A percentile compares a stretch with the other conserved stretches of the same genome.
Evolutionary conservation across 768 basidiomycete genomes (phyloP).

Genomic region (Asterophora lycoperdoides): DNA sequence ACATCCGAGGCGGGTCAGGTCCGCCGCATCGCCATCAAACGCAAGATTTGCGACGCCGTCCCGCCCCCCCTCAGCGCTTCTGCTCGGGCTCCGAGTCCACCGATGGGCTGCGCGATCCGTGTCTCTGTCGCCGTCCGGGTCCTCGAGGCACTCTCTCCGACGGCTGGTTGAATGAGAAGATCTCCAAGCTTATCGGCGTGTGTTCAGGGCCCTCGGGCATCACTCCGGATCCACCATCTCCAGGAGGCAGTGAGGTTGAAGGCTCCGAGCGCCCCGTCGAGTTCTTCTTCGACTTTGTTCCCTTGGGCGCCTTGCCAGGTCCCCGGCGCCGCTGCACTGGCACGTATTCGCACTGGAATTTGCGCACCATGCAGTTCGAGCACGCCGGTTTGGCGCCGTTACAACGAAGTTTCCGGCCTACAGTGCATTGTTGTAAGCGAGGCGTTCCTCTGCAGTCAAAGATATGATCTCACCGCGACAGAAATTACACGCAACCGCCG

Average conservation of each 20-base stretch:
- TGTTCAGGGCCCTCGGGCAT: slow-evolving; percentile 17
- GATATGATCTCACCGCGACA: slow-evolving; percentile 53
- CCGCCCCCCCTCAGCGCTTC: slow-evolving; percentile 17
- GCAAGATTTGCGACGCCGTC: slow-evolving; percentile 11
- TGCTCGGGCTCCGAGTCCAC: slow-evolving; percentile 31
- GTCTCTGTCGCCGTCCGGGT: slow-evolving; percentile 11
- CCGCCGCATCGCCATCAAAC: slow-evolving; percentile 15
- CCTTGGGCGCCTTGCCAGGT: slow-evolving; percentile 71
- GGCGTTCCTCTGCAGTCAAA: neutral
- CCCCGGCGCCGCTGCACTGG: slow-evolving; percentile 55
- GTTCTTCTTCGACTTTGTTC: slow-evolving; percentile 43
- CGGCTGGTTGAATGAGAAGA: slow-evolving; percentile 24
- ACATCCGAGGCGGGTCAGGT: slow-evolving; percentile 24
- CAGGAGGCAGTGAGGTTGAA: slow-evolving; percentile 12
- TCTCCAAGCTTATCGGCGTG: slow-evolving; percentile 28
- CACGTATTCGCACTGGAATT: slow-evolving; percentile 50
- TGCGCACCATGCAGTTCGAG: slow-evolving; percentile 55
- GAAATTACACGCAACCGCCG: slow-evolving; percentile 69
- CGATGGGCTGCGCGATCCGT: slow-evolving; percentile 28
- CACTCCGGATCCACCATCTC: slow-evolving; percentile 11
- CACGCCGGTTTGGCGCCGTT: slow-evolving; percentile 64
- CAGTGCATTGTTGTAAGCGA: neutral
- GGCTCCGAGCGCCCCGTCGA: slow-evolving; percentile 16
- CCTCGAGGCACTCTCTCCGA: slow-evolving; percentile 20
- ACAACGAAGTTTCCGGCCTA: slow-evolving; percentile 74